Conservation (phyloP, 805 yeast species). For the Candida taoyuanica region DNA sequence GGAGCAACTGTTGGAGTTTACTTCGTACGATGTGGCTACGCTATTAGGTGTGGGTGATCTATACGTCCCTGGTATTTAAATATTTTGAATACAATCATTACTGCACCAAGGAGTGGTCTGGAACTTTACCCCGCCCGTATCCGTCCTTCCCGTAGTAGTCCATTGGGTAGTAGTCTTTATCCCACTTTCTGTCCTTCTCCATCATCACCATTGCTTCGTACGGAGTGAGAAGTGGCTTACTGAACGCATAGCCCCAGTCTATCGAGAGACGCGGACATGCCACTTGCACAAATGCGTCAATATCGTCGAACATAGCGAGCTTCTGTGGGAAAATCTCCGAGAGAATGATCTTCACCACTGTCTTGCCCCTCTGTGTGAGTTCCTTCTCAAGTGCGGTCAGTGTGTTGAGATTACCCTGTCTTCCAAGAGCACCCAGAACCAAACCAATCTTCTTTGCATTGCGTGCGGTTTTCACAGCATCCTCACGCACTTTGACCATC, state of each 20-base stretch:
- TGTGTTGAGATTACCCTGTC: conserved; percentile 88
- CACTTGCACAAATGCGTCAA: conserved; percentile 94
- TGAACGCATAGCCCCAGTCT: conserved; percentile 98
- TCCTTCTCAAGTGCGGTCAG: conserved; percentile 57
- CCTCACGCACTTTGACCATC: conserved; percentile 65
- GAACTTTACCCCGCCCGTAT: conserved; percentile 81
- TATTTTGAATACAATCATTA: background rate
- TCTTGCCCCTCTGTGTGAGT: conserved; percentile 51
- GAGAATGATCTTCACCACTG: conserved; percentile 74
- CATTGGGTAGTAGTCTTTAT: conserved; percentile 78
- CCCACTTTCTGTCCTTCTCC: conserved; percentile 65
- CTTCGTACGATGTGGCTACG: conserved; percentile 56
- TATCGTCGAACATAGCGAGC: conserved; percentile 84
- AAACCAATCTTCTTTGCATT: conserved; percentile 69
- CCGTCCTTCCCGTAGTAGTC: conserved; percentile 90
- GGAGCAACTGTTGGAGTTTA: conserved; percentile 42
- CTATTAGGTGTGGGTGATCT: conserved; percentile 60
- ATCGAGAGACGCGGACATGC: conserved; percentile 96
- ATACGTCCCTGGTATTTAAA: background rate
- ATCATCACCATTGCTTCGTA: conserved; percentile 93
- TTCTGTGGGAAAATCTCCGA: conserved; percentile 94
- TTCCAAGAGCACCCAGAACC: conserved; percentile 87
- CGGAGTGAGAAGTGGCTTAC: conserved; percentile 87
- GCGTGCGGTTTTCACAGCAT: conserved; percentile 64
- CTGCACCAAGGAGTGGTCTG: conserved; percentile 34